Conservation (phyloP, 1,284 basidiomycete species). For the Limonomyces culmigenus region DNA sequence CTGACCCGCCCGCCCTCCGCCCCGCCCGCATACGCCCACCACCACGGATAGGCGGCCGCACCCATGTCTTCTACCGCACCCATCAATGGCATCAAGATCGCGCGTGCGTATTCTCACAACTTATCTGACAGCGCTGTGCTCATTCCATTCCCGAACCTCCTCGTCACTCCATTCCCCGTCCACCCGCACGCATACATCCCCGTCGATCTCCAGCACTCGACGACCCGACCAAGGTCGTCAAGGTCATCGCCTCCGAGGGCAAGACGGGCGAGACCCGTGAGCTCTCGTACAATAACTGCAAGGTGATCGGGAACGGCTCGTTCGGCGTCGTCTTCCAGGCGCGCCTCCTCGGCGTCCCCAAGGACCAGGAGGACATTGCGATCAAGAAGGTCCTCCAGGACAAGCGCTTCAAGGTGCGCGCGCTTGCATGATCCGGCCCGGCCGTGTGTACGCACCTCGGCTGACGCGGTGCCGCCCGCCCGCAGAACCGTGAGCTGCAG, state of each 20-base stretch:
- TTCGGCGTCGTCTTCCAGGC: conserved; percentile 97
- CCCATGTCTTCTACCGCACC: conserved; percentile 60
- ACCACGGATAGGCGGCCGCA: neutral
- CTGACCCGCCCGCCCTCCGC: neutral
- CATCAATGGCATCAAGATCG: conserved; percentile 83
- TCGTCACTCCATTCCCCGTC: conserved; percentile 1
- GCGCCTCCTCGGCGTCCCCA: conserved; percentile 45
- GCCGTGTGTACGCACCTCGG: conserved; percentile 2
- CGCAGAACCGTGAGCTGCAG: conserved; percentile 95
- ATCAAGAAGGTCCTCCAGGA: conserved; percentile 99
- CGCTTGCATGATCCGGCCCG: neutral
- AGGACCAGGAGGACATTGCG: conserved; percentile 76
- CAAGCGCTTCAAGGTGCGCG: conserved; percentile 94
- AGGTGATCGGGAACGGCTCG: conserved; percentile 96
- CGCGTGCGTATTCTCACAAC: conserved; percentile 26
- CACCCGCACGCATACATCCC: conserved; percentile 9
- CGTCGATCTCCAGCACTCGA: conserved; percentile 45
- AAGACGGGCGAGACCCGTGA: conserved; percentile 82
- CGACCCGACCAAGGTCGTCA: conserved; percentile 90
- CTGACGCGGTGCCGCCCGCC: conserved; percentile 4
- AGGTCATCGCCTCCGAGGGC: conserved; percentile 89
- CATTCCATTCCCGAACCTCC: conserved; percentile 1
- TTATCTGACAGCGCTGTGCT: neutral
- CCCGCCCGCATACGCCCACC: neutral
- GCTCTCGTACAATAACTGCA: conserved; percentile 93